phyloP scores from a whole-genome alignment of 768 basidiomycete species.

The Lentinula sp. region DNA sequence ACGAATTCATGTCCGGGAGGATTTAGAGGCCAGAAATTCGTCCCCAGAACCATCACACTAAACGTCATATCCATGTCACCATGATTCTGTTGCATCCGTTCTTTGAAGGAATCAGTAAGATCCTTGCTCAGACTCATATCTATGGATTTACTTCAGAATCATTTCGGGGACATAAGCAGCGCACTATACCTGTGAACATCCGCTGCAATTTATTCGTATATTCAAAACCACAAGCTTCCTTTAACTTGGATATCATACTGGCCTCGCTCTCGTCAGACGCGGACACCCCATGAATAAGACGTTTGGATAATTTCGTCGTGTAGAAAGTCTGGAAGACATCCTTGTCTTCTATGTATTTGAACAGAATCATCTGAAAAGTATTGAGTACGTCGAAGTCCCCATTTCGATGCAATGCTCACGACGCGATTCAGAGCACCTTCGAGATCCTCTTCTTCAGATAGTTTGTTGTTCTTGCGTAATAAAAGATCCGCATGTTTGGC shows the following conservation, averaged over 20 bases:
- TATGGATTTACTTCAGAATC: conserved; percentile 10
- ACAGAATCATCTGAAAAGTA: conserved; percentile 77
- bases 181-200: conserved; percentile 85
- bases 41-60: conserved; percentile 88
- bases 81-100: conserved; percentile 83
- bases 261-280: conserved; percentile 95
- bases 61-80: conserved; percentile 88
- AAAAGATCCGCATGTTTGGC: conserved; percentile 90
- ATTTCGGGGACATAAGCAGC: conserved; percentile 13
- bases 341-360: conserved; percentile 98
- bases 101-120: conserved; percentile 91
- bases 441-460: conserved; percentile 85
- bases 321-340: conserved; percentile 99
- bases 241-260: conserved; percentile 96
- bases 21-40: conserved; percentile 92
- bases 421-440: conserved; percentile 89
- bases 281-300: conserved; percentile 85
- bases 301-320: conserved; percentile 87
- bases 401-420: conserved; percentile 36
- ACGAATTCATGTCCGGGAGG: conserved; percentile 81
- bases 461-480: conserved; percentile 91
- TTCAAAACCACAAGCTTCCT: conserved; percentile 94
- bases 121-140: conserved; percentile 97
- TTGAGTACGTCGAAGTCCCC: conserved; percentile 17
- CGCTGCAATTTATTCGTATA: conserved; percentile 94